Conservation (phyloP, 2,329 filamentous ascomycete species). For the Fonsecaea nubica region DNA sequence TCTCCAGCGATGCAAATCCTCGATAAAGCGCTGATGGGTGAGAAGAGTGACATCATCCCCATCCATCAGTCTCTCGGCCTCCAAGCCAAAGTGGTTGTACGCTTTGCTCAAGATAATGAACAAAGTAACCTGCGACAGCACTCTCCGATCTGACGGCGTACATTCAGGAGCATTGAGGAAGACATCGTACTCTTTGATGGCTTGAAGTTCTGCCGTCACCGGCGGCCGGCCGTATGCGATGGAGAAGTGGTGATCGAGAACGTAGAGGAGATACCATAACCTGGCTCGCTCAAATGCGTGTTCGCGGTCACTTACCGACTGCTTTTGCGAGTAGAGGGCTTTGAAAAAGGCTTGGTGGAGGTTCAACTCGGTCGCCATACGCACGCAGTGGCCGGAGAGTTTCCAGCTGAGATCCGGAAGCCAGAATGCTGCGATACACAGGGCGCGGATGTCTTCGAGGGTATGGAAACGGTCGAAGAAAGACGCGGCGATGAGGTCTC, state of each 20-base stretch:
- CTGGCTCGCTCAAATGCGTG: slow-evolving; percentile 59
- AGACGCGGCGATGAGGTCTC: slow-evolving; percentile 61
- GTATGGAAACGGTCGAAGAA: slow-evolving; percentile 65
- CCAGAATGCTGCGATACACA: slow-evolving; percentile 69
- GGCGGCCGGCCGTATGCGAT: slow-evolving; percentile 66
- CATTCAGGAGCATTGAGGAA: slow-evolving; percentile 61
- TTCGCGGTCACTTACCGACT: slow-evolving; percentile 41
- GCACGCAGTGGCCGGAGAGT: slow-evolving; percentile 64
- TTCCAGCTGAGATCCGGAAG: slow-evolving; percentile 68
- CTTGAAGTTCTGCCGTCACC: slow-evolving; percentile 64
- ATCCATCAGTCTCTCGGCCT: slow-evolving; percentile 44
- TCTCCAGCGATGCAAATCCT: slow-evolving; percentile 61
- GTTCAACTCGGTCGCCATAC: slow-evolving; percentile 64
- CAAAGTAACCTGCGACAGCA: slow-evolving; percentile 65
- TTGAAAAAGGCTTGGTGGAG: slow-evolving; percentile 62
- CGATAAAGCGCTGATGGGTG: slow-evolving; percentile 55
- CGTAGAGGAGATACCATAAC: slow-evolving; percentile 68
- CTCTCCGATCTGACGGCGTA: slow-evolving; percentile 61
- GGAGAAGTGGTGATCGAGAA: slow-evolving; percentile 70
- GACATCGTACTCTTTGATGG: slow-evolving; percentile 64
- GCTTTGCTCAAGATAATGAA: slow-evolving; percentile 64
- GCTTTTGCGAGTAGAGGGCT: slow-evolving; percentile 57
- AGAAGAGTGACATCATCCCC: slow-evolving; percentile 44
- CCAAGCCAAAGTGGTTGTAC: slow-evolving; percentile 64
- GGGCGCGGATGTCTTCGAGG: slow-evolving; percentile 64